Conservation (phyloP, 305 asterid genomes). For the Fraxinus sp. region DNA sequence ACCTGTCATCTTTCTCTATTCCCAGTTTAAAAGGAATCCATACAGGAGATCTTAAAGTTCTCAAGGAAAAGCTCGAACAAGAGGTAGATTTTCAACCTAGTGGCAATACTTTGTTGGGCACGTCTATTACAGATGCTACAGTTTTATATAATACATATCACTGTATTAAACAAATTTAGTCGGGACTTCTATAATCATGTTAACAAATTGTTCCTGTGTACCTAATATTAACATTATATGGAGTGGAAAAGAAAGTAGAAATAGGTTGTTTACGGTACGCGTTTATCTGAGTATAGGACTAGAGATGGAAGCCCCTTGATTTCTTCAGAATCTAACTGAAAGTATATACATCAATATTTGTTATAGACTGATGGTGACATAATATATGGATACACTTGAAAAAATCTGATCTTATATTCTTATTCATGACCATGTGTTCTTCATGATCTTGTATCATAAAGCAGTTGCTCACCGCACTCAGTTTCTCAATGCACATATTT, state of each 20-base stretch:
- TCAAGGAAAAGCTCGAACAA: slow-evolving; percentile 77
- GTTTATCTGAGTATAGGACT: neutral
- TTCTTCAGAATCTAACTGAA: neutral
- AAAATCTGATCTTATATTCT: neutral
- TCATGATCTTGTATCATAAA: slow-evolving; percentile 14
- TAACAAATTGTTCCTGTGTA: neutral
- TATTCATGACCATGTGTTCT: slow-evolving; percentile 15
- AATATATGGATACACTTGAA: slow-evolving; percentile 3
- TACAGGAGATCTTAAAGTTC: slow-evolving; percentile 57
- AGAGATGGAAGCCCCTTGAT: neutral
- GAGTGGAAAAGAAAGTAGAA: neutral
- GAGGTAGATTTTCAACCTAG: slow-evolving; percentile 54
- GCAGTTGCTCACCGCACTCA: slow-evolving; percentile 2
- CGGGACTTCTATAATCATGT: neutral
- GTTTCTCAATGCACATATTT: slow-evolving; percentile 20
- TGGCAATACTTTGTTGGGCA: neutral
- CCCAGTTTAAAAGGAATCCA: slow-evolving; percentile 81
- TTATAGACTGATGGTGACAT: neutral
- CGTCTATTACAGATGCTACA: slow-evolving; percentile 2
- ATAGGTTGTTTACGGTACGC: neutral
- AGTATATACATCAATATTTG: neutral
- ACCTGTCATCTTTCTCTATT: slow-evolving; percentile 23
- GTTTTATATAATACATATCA: neutral
- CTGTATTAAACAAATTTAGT: neutral
- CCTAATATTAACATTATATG: neutral